Percentiles rank a stretch among this genome's conserved stretches.
Evolutionary conservation across 352 stramenopile species (phyloP).

Genomic region (Phytophthora syringae): DNA sequence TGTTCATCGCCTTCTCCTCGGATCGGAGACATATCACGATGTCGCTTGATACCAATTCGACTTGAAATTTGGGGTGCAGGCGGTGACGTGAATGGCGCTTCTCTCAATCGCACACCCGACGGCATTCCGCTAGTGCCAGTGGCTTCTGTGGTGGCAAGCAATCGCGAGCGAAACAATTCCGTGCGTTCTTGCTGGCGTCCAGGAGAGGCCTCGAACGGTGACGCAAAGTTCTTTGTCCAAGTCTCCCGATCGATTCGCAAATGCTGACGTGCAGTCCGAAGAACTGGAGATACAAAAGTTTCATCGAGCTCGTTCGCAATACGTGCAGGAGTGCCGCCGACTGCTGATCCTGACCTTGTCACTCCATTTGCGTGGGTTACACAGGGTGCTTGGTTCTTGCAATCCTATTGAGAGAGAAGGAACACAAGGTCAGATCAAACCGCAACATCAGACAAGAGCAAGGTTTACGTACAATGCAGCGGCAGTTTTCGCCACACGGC

Average conservation of each 20-base stretch:
- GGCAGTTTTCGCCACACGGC: constrained; percentile 88
- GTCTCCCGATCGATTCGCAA: constrained; percentile 73
- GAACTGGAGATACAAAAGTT: constrained; percentile 67
- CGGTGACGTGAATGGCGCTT: constrained; percentile 21
- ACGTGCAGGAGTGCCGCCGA: constrained; percentile 26
- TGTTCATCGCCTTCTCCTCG: constrained; percentile 23
- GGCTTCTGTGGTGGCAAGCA: constrained; percentile 30
- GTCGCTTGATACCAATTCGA: constrained; percentile 17
- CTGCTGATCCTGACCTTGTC: constrained; percentile 20
- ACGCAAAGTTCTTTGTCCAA: constrained; percentile 75
- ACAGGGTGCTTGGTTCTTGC: constrained; percentile 77
- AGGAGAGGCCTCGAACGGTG: constrained; percentile 65
- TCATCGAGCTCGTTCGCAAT: constrained; percentile 50
- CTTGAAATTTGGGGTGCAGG: constrained; percentile 25
- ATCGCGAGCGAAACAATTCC: constrained; percentile 55
- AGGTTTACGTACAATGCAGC: constrained; percentile 80
- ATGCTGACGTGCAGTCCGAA: constrained; percentile 61
- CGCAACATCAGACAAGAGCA: neutral
- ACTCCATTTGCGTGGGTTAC: constrained; percentile 42
- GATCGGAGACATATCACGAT: constrained; percentile 30
- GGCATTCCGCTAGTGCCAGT: neutral
- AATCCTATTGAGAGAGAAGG: constrained; percentile 51
- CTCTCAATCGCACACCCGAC: constrained; percentile 30
- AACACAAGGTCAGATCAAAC: constrained; percentile 7
- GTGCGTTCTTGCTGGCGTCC: constrained; percentile 54